Conservation (phyloP, 2,329 filamentous ascomycete genomes). For the Didymella sp. region DNA sequence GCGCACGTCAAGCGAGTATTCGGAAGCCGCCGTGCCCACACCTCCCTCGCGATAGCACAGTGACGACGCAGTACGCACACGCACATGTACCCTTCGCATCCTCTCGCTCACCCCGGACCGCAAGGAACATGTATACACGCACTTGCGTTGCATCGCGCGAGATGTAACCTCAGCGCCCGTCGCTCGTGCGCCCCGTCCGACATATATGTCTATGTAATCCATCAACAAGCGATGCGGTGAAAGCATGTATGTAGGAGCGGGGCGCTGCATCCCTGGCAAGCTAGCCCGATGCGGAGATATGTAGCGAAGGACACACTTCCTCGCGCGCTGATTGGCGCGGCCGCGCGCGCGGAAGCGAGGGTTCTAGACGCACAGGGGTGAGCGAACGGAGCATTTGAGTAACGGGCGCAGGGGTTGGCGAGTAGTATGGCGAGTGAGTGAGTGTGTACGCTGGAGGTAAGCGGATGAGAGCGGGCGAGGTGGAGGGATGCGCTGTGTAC, state of each 20-base stretch:
- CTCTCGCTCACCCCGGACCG: too few species aligned
- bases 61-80: background rate
- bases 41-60: background rate
- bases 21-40: background rate
- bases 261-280: background rate
- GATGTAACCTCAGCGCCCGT: conserved; percentile 9
- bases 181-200: background rate
- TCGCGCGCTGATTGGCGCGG: background rate
- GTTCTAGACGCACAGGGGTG: conserved; percentile 13
- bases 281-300: background rate
- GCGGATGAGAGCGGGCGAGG: too few species aligned
- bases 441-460: too few species aligned
- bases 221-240: background rate
- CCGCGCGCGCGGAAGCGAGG: background rate
- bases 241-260: background rate
- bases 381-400: conserved; percentile 6
- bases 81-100: background rate
- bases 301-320: conserved; percentile 2
- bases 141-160: background rate
- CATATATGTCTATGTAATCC: background rate
- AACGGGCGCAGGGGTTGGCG: conserved; percentile 14
- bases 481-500: too few species aligned
- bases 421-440: background rate
- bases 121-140: too few species aligned
- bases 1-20: background rate